phyloP scores from a whole-genome alignment of 345 rosid species.

The Lagerstroemia speciosa region DNA sequence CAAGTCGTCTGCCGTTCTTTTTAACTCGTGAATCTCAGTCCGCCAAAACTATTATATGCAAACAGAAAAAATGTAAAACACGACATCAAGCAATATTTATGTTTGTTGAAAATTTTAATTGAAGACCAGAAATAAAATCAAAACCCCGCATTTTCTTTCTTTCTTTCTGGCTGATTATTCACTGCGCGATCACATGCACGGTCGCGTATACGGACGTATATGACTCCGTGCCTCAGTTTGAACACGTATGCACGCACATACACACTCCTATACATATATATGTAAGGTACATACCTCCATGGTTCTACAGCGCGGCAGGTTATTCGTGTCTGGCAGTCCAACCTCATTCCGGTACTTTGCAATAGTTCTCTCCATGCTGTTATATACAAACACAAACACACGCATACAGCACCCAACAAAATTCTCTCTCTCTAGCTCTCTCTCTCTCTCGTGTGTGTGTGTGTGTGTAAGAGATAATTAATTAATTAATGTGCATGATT shows the following conservation, averaged over 20 bases:
- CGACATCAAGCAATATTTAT: no score
- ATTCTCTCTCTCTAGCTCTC: no score
- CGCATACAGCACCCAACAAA: not conserved
- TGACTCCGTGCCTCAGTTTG: not conserved
- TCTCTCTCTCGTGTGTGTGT: no score
- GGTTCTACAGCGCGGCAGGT: conserved; percentile 18
- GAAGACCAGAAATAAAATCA: not conserved
- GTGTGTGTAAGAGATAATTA: no score
- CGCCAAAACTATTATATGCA: conserved; percentile 32
- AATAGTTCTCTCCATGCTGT: conserved; percentile 39
- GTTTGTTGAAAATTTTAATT: no score
- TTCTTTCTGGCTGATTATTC: not conserved
- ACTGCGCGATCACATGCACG: not conserved
- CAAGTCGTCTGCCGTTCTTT: conserved; percentile 21
- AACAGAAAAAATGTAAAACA: not conserved
- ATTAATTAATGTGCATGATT: not conserved
- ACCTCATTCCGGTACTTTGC: conserved; percentile 33
- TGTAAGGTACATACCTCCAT: conserved; percentile 25
- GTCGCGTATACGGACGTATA: no score
- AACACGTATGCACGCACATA: not conserved
- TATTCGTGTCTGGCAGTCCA: conserved; percentile 22
- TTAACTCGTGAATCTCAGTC: conserved; percentile 28
- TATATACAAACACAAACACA: not conserved
- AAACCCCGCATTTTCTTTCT: not conserved
- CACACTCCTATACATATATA: not conserved